phyloP scores from a whole-genome alignment of 2,329 filamentous ascomycete genomes.

The Beauveria caledonica region DNA sequence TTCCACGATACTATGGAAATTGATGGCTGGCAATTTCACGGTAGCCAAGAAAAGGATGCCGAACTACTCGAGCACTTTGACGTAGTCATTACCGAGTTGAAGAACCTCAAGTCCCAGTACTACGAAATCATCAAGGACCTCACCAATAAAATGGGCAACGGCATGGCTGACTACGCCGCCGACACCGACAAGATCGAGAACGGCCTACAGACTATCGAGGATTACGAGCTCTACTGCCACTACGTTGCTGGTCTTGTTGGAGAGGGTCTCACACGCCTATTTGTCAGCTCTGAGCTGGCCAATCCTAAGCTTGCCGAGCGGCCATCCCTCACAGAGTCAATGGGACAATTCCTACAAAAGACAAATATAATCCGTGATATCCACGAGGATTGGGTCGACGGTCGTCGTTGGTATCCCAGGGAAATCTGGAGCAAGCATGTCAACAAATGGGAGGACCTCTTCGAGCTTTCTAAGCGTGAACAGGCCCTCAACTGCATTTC shows the following conservation, averaged over 20 bases:
- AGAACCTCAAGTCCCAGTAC: constrained; percentile 79
- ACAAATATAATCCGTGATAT: constrained; percentile 98
- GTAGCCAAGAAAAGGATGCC: constrained; percentile 88
- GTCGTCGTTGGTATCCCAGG: constrained; percentile 86
- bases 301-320: constrained; percentile 76
- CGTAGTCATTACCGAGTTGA: constrained; percentile 76
- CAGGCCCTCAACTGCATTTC: constrained; percentile 78
- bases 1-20: constrained; percentile 73
- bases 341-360: constrained; percentile 97
- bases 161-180: constrained; percentile 92
- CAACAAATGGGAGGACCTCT: constrained; percentile 79
- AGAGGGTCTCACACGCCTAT: constrained; percentile 82
- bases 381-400: constrained; percentile 80
- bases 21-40: constrained; percentile 85
- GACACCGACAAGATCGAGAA: constrained; percentile 75
- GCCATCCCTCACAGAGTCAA: constrained; percentile 78
- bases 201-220: constrained; percentile 72
- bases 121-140: constrained; percentile 85
- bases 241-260: constrained; percentile 98
- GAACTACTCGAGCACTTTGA: constrained; percentile 91
- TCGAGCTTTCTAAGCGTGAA: constrained; percentile 69
- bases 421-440: constrained; percentile 98
- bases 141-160: constrained; percentile 89
- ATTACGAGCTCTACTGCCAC: constrained; percentile 96
- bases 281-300: constrained; percentile 78